These are phyloP conservation scores for Xylaria bambusicola DNA, from an alignment of 495 filamentous ascomycete species.

Conservation along the genomic window DNA sequence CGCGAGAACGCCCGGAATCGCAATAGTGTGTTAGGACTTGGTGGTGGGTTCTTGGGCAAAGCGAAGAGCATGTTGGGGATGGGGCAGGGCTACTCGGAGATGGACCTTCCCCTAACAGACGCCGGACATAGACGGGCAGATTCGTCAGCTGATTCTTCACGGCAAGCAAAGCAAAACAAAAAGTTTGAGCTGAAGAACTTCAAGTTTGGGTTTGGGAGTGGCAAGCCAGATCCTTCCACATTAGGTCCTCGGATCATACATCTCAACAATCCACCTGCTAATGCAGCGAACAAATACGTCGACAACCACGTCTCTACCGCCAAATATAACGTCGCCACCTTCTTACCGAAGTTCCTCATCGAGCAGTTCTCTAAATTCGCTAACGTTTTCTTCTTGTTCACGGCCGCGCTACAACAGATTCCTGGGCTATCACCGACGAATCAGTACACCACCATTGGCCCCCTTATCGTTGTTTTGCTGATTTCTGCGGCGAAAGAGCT, in stretches of 20 bases:
- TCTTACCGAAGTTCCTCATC: conserved; percentile 95
- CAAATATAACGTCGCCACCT: conserved; percentile 96
- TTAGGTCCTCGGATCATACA: conserved; percentile 91
- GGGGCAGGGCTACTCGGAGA: conserved; percentile 91
- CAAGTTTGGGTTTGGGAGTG: conserved; percentile 91
- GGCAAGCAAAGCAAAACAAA: conserved; percentile 51
- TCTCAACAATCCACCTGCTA: conserved; percentile 96
- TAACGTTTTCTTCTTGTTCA: conserved; percentile 99
- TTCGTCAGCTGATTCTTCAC: conserved; percentile 27
- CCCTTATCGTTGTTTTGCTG: conserved; percentile 81
- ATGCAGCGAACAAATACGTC: conserved; percentile 81
- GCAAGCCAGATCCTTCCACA: conserved; percentile 84
- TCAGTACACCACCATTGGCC: conserved; percentile 92
- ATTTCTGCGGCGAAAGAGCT: conserved; percentile 95
- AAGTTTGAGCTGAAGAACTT: conserved; percentile 71
- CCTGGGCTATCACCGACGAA: conserved; percentile 94
- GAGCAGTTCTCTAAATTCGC: conserved; percentile 99
- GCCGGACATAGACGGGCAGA: conserved; percentile 48
- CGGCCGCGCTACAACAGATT: conserved; percentile 92
- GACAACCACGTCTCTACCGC: conserved; percentile 97
- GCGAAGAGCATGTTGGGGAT: conserved; percentile 92
- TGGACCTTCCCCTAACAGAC: conserved; percentile 95
- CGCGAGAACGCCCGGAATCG: conserved; percentile 66
- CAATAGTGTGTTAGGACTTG: conserved; percentile 83
- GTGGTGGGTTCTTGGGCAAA: conserved; percentile 81